Base-by-base conservation (phyloP, 2,329 filamentous ascomycete species). In the Cladosporium sp. region DNA sequence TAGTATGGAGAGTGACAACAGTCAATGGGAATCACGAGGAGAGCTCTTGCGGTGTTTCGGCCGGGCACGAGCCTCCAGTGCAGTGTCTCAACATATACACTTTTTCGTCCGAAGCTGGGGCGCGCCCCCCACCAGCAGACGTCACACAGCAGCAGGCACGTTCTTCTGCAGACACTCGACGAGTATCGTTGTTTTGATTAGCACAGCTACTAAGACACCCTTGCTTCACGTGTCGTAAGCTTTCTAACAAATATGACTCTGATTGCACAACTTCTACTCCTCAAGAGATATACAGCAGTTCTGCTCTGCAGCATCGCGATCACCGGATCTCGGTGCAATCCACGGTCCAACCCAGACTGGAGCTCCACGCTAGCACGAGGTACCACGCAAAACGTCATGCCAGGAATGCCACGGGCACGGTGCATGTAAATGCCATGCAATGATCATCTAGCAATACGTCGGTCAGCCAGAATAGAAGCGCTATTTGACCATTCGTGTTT, bases 1-100 rank as follows among this genome's bases (percentile, higher is more conserved):
- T 28, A 22, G 39, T 10, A 28, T 34, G 20, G 50, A 2, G 7
- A 9, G 20, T 24, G 20, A 34, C 19, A 25, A 13, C 9, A 45
- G 52, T 35, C 24, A 32, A 32, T 32, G 9, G 15, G 32, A n/a
- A 15, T n/a, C 28, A 32, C 28, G 12, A 32, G 28, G 12, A 36
- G n/a, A 35, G 51, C 13, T n/a, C 37, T 13, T 35, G 9, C 37
- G 39, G 35, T 47, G 36, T 42, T 53, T 40, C 36, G 24, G 34
- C 24, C 19, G 36, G 49, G 36, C 50, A 53, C 36, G 36, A 35
- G 36, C 50, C 28, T 9, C 28, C 36, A 42, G 25, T 22, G n/a
- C n/a, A 17, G n/a, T 55, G 52, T 35, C 52, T 45, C 52, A 55
- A 55, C 52, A 47, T n/a, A 32, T 47, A 47, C 52, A 37, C 52